Base-by-base conservation (phyloP, 2,329 filamentous ascomycete genomes). In the Colletotrichum costaricense region DNA sequence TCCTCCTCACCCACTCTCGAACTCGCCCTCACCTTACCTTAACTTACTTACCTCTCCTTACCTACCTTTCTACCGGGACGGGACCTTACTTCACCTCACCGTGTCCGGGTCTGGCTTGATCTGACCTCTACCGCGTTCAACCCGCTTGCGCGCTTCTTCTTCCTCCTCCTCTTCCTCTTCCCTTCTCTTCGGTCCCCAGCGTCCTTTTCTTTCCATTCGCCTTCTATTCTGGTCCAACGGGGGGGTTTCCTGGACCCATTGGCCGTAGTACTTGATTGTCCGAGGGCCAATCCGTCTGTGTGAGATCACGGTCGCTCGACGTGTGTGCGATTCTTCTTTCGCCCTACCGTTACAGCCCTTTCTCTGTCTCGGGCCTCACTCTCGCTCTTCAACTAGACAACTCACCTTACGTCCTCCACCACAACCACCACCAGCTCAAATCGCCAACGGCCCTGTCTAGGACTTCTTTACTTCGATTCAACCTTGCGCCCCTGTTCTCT, bases 111-210 rank as follows among this genome's bases (percentile, higher is more conserved):
- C 42, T 49, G 42, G 42, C 42, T 49, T 49, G 42, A 49, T 49
- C 42, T 42, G 42, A 49, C 52, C 38, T 30, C 59, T 16, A 30
- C 46, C 52, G 57, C 66, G 52, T 38, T 49, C 33, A 65, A 54
- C 67, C 46, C 62, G 68, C 55, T 60, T 62, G 46, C 70, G 60
- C 67, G 70, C 70, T 49, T 70, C 70, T 49, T 70, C 70, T 42
- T 58, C 26, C 55, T 42, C 38, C 38, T 56, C 70, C 60, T 58
- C 26, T 46, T 35, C 33, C 55, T 42, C 28, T 56, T 56, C 54
- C 54, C 56, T 66, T 70, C 56, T 65, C 66, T 73, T 73, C 67
- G 55, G 38, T 59, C 66, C 35, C 67, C 67, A 57, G 16, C 63
- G 60, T 49, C 70, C 59, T 73, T 57, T 42, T 69, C 38, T 42